These are phyloP conservation scores for Lichenothelia convexa DNA, from an alignment of 495 filamentous ascomycete species.

Conservation along the genomic window DNA sequence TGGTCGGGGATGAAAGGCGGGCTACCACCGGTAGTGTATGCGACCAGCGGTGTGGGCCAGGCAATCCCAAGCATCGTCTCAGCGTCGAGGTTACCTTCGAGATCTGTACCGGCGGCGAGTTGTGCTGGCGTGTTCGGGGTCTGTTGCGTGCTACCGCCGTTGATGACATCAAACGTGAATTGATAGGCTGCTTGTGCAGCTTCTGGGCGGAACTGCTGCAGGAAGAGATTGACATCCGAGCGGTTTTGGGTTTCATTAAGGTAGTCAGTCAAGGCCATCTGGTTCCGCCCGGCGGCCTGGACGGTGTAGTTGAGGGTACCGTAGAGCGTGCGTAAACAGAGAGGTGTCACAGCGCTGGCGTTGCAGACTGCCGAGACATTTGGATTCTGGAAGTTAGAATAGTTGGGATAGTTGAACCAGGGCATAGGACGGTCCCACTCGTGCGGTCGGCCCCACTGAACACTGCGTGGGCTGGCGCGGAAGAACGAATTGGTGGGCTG, in stretches of 20 bases:
- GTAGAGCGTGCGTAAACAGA: conserved; percentile 37
- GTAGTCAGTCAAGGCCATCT: conserved; percentile 31
- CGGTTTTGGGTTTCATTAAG: conserved; percentile 31
- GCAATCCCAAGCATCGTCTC: conserved; percentile 21
- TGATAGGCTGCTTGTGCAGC: conserved; percentile 22
- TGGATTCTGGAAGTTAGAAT: background rate
- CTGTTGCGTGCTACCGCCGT: conserved; percentile 22
- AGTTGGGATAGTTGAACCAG: background rate
- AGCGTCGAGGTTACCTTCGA: conserved; percentile 30
- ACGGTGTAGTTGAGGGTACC: conserved; percentile 32
- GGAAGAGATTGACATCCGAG: conserved; percentile 30
- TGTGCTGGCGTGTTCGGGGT: conserved; percentile 18
- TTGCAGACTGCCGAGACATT: conserved; percentile 26
- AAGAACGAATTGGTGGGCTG: conserved; percentile 54
- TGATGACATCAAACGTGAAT: conserved; percentile 27
- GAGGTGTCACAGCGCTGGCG: conserved; percentile 30
- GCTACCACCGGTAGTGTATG: conserved; percentile 19
- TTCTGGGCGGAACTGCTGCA: conserved; percentile 31
- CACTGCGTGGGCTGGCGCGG: conserved; percentile 3
- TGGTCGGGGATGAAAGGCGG: conserved; percentile 20
- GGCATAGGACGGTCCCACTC: background rate
- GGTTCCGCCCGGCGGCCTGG: conserved; percentile 24
- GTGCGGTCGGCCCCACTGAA: conserved; percentile 2
- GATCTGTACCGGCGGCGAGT: conserved; percentile 11
- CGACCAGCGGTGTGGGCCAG: conserved; percentile 14